These are phyloP conservation scores for Capronia americana DNA, from an alignment of 2,329 filamentous ascomycete genomes.

Conservation along the genomic window DNA sequence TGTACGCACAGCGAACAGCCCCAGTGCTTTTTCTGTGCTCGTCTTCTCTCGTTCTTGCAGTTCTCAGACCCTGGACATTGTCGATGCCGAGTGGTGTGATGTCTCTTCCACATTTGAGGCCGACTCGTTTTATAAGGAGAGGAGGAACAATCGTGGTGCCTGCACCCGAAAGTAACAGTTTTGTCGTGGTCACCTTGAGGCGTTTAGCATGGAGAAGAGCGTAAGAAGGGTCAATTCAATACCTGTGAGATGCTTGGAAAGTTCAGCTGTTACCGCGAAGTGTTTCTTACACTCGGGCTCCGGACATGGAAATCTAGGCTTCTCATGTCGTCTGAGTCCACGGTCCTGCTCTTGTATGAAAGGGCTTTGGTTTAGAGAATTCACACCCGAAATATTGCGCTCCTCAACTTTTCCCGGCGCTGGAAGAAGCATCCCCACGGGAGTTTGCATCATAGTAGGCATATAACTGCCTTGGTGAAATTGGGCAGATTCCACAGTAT, in stretches of 20 bases:
- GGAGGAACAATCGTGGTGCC: neutral
- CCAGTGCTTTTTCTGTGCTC: constrained; percentile 4
- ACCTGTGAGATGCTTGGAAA: constrained; percentile 9
- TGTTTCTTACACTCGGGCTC: neutral
- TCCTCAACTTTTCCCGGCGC: neutral
- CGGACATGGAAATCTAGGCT: constrained; percentile 4
- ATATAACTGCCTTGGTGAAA: neutral
- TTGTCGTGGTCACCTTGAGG: constrained; percentile 1
- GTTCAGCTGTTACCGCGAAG: neutral
- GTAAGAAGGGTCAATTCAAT: neutral
- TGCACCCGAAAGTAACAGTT: constrained; percentile 2
- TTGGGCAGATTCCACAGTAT: neutral
- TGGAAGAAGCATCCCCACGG: neutral
- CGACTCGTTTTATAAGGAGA: neutral
- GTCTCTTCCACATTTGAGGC: constrained; percentile 1
- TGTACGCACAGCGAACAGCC: constrained; percentile 6
- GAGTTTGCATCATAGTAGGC: neutral
- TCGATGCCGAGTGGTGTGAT: constrained; percentile 4
- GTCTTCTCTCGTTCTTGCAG: neutral
- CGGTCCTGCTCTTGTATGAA: neutral
- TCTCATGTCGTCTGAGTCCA: neutral
- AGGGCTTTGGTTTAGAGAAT: too few species aligned
- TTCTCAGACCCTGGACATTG: neutral
- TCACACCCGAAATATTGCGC: neutral
- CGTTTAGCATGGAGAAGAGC: neutral